Conservation (phyloP, 2,329 filamentous ascomycete species). For the Fusarium lyarnte region DNA sequence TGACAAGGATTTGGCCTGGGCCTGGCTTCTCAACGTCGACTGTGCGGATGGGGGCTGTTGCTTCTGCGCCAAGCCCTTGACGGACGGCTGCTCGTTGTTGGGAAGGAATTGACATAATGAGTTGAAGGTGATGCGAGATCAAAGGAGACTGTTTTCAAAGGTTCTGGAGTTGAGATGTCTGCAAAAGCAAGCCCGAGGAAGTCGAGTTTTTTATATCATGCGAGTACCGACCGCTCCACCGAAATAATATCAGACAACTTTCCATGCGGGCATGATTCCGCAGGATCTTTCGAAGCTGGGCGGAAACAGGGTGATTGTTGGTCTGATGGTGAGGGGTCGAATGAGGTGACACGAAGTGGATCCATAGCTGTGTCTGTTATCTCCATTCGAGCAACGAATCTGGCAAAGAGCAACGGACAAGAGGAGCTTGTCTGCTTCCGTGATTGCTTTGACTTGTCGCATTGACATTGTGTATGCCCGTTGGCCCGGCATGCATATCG, state of each 20-base stretch:
- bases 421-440: background rate
- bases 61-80: constrained; percentile 25
- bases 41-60: constrained; percentile 23
- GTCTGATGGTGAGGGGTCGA: background rate
- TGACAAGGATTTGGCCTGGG: constrained; percentile 36
- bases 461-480: constrained; percentile 1
- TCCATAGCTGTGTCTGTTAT: background rate
- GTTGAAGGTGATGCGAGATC: accelerated
- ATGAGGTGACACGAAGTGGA: constrained; percentile 1
- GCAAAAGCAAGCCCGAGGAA: background rate
- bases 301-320: background rate
- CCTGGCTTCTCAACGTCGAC: constrained; percentile 35
- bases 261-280: background rate
- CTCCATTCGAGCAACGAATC: background rate
- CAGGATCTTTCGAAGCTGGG: background rate
- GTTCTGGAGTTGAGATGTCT: too few relatives aligned
- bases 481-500: constrained; percentile 8
- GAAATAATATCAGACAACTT: background rate
- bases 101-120: constrained; percentile 29
- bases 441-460: background rate
- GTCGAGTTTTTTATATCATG: background rate
- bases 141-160: accelerated
- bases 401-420: background rate
- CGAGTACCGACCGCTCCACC: background rate
- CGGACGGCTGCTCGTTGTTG: constrained; percentile 38